These are phyloP conservation scores for Pleurotus ostreatus DNA, from an alignment of 768 basidiomycete genomes.

Conservation along the genomic window DNA sequence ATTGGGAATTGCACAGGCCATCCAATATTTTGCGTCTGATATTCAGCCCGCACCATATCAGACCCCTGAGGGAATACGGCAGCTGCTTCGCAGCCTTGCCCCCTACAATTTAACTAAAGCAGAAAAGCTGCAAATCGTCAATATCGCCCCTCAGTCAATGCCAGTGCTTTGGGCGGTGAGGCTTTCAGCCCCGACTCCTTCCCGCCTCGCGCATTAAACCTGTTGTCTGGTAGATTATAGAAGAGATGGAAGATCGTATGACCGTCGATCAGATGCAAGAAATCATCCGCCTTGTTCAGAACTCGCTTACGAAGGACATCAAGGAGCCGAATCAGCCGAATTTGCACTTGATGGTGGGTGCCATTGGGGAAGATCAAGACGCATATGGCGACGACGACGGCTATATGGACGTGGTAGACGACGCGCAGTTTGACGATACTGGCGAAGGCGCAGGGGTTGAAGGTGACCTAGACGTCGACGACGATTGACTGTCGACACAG, in stretches of 20 bases:
- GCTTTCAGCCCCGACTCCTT: constrained; percentile 58
- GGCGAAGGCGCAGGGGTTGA: constrained; percentile 66
- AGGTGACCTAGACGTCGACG: constrained; percentile 69
- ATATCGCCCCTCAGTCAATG: constrained; percentile 65
- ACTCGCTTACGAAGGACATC: constrained; percentile 26
- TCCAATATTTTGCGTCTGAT: constrained; percentile 75
- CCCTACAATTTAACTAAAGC: constrained; percentile 78
- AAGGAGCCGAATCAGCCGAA: not conserved
- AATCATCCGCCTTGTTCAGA: constrained; percentile 55
- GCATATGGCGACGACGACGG: constrained; percentile 36
- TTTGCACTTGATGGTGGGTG: no score
- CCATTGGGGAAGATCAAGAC: constrained; percentile 17
- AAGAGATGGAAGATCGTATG: constrained; percentile 85
- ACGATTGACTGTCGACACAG: constrained; percentile 29
- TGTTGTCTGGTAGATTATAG: constrained; percentile 64
- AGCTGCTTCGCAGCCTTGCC: constrained; percentile 63
- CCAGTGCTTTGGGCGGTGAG: constrained; percentile 21
- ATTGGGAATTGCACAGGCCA: constrained; percentile 51
- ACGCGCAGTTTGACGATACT: constrained; percentile 58
- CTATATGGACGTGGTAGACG: constrained; percentile 31
- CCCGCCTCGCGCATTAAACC: no score
- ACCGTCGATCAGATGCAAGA: constrained; percentile 59
- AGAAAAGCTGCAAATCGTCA: constrained; percentile 91
- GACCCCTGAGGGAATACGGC: constrained; percentile 56
- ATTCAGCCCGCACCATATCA: constrained; percentile 69